Base-by-base conservation (phyloP, 2,329 filamentous ascomycete species). In the Xylaria sp. region DNA sequence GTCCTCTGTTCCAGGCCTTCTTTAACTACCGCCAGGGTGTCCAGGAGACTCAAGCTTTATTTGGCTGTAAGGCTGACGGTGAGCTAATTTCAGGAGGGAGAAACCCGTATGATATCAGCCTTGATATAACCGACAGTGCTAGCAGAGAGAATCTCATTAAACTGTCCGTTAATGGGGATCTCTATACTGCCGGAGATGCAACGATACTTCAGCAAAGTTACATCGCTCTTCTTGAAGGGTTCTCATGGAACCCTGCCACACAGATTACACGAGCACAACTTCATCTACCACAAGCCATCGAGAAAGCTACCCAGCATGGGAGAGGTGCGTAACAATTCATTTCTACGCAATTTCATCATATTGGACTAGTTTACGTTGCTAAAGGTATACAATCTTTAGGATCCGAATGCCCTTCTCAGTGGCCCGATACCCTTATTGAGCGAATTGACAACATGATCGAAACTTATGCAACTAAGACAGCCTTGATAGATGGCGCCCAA, bases 1-100 rank as follows among this genome's bases (percentile, higher is more conserved):
- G 12, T 1, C 59, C 53, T 5, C 52, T 61, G 4, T 61, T 61
- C 38, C 59, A 61, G 25, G 53, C 33, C n/a, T 43, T 61, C 9
- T 15, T 61, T 5, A 51, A 61, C 35, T 61, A 61, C 21, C 43
- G 21, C 8, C 45, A 31, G 19, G 23, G 21, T 14, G 37, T 46
- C 1, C 15, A 25, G 5, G 59, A 57, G 1, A 23, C 4, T 2
- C 23, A 46, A 4, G 25, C 21, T 3, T 61, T 52, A 15, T 56
- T 43, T n/a, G 59, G 51, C 45, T 60, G 49, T 17, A 33, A 55
- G 14, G 25, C 33, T 3, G 4, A 19, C 3, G 38, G 38, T 9
- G 52, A 55, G 15, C 38, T 45, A 23, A n/a, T 45, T 2, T 35
- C 15, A 9, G 25, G 38, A 17, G 43, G 31, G 3, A 14, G 19